Evolutionary conservation across 108 stramenopile species (phyloP).

Genomic region (Skeletonema marinoi): DNA sequence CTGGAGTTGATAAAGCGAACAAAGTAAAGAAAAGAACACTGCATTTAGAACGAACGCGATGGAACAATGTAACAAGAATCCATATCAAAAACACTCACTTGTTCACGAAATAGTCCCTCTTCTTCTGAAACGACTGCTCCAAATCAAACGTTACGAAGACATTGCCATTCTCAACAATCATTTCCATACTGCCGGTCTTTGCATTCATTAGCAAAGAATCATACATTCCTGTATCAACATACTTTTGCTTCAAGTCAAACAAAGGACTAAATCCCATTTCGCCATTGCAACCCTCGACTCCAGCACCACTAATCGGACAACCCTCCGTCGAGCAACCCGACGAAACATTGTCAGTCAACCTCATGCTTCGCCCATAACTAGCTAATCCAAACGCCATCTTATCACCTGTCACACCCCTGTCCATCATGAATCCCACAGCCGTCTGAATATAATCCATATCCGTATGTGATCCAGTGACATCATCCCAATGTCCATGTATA

Average conservation of each 20-base stretch:
- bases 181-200: constrained; percentile 41
- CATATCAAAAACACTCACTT: constrained; percentile 26
- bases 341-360: constrained; percentile 3
- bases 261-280: constrained; percentile 37
- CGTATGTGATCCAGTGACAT: constrained; percentile 29
- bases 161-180: constrained; percentile 29
- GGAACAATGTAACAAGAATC: not conserved
- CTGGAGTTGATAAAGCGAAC: not conserved
- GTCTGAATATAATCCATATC: constrained; percentile 29
- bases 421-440: constrained; percentile 27
- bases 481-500: constrained; percentile 34
- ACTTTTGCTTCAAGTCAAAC: constrained; percentile 34
- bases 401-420: constrained; percentile 4
- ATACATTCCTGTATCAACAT: constrained; percentile 28
- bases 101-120: constrained; percentile 26
- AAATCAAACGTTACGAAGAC: constrained; percentile 41
- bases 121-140: constrained; percentile 30
- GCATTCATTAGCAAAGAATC: constrained; percentile 31
- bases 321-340: constrained; percentile 26
- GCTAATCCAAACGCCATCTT: constrained; percentile 43
- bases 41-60: not conserved
- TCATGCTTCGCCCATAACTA: constrained; percentile 36
- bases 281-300: constrained; percentile 29
- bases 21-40: not conserved
- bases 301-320: constrained; percentile 32